A percentile compares a stretch with the other conserved stretches of the same genome.
Conservation (phyloP, 768 basidiomycete genomes). For the Phallus indusiatus region DNA sequence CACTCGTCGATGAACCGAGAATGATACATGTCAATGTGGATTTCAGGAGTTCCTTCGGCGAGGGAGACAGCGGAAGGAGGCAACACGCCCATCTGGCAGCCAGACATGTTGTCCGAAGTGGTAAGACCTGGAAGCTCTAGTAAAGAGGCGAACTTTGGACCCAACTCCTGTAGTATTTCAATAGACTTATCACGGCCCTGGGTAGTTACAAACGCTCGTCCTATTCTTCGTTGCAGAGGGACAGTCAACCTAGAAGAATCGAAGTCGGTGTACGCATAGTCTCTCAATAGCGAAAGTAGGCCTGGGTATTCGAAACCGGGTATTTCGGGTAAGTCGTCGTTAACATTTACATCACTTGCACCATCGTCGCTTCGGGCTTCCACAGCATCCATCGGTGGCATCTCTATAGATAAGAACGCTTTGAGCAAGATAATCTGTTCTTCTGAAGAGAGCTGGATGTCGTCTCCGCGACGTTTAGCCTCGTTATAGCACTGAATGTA, state of each 20-base stretch:
- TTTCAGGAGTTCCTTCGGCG: background rate
- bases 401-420: conserved; percentile 30
- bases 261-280: background rate
- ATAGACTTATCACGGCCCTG: conserved; percentile 1
- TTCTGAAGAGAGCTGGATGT: conserved; percentile 23
- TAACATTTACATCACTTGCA: conserved; percentile 8
- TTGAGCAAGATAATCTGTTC: conserved; percentile 38
- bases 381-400: conserved; percentile 16
- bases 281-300: background rate
- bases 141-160: background rate
- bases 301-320: conserved; percentile 1
- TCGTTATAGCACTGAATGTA: conserved; percentile 38
- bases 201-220: conserved; percentile 1
- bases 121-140: background rate
- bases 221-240: background rate
- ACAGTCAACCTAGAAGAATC: background rate
- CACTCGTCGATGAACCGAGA: conserved; percentile 24
- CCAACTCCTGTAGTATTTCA: conserved; percentile 1
- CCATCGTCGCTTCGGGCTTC: conserved; percentile 1
- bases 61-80: background rate
- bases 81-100: background rate
- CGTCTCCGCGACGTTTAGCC: conserved; percentile 20
- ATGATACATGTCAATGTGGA: conserved; percentile 20
- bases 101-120: background rate
- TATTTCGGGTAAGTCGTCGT: conserved; percentile 8